phyloP scores from a whole-genome alignment of 2,329 filamentous ascomycete genomes.

The Fusarium sacchari region DNA sequence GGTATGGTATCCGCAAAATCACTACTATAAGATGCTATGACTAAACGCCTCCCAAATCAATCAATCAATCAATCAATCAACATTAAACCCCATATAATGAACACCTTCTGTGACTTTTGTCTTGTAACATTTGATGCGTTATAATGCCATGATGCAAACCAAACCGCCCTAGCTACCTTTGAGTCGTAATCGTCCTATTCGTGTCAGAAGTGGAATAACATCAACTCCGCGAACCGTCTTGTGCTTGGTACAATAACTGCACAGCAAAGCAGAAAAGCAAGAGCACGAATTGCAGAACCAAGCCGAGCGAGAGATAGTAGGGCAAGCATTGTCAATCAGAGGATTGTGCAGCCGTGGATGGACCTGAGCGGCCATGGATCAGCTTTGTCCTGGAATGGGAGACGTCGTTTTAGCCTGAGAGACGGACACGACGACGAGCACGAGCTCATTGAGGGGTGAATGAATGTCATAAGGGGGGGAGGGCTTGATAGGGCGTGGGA shows the following conservation, averaged over 20 bases:
- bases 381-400: conserved; percentile 42
- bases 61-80: neutral
- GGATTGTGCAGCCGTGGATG: conserved; percentile 46
- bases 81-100: conserved; percentile 1
- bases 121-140: conserved; percentile 6
- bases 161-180: conserved; percentile 15
- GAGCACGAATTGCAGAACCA: conserved; percentile 26
- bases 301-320: conserved; percentile 32
- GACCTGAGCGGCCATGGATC: conserved; percentile 45
- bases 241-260: conserved; percentile 14
- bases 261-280: conserved; percentile 22
- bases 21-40: conserved; percentile 23
- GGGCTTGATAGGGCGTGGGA: neutral
- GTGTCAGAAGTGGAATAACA: conserved; percentile 22
- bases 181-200: conserved; percentile 21
- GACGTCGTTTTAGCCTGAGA: conserved; percentile 34
- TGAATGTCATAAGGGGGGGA: neutral
- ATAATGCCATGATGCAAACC: conserved; percentile 7
- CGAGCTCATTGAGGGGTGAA: neutral
- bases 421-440: conserved; percentile 19
- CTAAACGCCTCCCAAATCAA: conserved; percentile 2
- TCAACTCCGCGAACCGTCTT: conserved; percentile 11
- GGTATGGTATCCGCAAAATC: conserved; percentile 35
- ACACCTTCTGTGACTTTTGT: conserved; percentile 1
- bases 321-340: conserved; percentile 40